Percentiles rank a stretch among this genome's conserved stretches.
phyloP scores from a whole-genome alignment of 345 rosid species.

The Gossypium raimondii region DNA sequence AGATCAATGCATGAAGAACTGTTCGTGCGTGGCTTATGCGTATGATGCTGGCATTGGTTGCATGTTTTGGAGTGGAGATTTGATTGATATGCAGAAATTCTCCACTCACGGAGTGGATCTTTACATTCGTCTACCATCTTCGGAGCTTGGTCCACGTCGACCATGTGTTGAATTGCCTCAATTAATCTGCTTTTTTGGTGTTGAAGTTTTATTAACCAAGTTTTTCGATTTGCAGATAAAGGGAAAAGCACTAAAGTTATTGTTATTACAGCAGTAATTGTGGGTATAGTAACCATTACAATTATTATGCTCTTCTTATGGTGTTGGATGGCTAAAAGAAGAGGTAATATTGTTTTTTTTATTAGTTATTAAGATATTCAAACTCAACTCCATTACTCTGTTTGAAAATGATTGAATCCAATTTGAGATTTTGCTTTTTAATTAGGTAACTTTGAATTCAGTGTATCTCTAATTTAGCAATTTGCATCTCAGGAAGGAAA shows the following conservation, averaged over 20 bases:
- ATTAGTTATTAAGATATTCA: too few species aligned
- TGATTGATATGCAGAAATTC: constrained; percentile 37
- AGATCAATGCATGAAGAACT: background rate
- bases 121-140: too few species aligned
- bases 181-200: background rate
- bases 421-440: too few species aligned
- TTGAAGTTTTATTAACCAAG: background rate
- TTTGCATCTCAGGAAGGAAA: background rate
- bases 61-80: constrained; percentile 39
- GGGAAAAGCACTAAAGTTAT: background rate
- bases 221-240: constrained; percentile 6
- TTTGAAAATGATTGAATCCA: too few species aligned
- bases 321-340: background rate
- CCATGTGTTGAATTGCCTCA: background rate
- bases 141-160: too few species aligned
- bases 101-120: constrained; percentile 20
- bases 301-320: too few species aligned
- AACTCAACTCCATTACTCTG: too few species aligned
- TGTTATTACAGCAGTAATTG: background rate
- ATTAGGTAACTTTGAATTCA: too few species aligned
- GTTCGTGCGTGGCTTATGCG: constrained; percentile 49
- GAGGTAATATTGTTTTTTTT: too few species aligned
- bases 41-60: constrained; percentile 41
- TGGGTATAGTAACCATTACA: too few species aligned
- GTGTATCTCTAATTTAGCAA: background rate